Evolutionary conservation across 257 asterid species (phyloP).

Genomic region (Salvia miltiorrhiza): DNA sequence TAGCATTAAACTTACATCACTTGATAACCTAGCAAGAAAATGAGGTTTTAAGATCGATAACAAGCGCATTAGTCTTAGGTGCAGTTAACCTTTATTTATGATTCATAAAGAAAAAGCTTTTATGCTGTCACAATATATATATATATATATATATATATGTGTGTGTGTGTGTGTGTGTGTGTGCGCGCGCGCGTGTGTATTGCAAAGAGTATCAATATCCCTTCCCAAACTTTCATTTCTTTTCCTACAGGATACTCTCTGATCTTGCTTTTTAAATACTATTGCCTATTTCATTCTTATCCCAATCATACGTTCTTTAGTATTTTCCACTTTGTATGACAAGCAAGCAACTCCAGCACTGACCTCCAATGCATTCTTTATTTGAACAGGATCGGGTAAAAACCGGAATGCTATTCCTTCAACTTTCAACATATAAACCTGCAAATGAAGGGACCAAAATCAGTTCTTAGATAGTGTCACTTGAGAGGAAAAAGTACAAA

Average conservation of each 20-base stretch:
- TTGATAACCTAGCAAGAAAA: too few relatives aligned
- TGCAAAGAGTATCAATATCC: not conserved
- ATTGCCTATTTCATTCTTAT: not conserved
- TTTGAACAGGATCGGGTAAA: conserved; percentile 91
- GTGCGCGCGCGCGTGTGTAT: not conserved
- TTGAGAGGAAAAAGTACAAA: not conserved
- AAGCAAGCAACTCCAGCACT: conserved; percentile 23
- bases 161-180: not conserved
- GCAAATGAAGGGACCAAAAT: conserved; percentile 21
- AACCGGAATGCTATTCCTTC: conserved; percentile 97
- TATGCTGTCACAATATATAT: not conserved
- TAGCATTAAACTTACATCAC: too few relatives aligned
- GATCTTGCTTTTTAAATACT: not conserved
- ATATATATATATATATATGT: too few relatives aligned
- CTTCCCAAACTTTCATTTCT: not conserved
- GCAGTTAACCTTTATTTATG: not conserved
- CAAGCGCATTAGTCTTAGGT: not conserved
- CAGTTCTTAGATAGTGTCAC: not conserved
- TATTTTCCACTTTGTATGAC: not conserved
- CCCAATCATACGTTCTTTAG: not conserved
- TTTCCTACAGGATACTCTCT: not conserved
- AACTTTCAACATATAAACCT: conserved; percentile 96
- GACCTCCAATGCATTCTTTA: conserved; percentile 90
- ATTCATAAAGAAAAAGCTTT: not conserved
- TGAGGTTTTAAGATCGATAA: not conserved